Conservation (phyloP, 2,329 filamentous ascomycete genomes). For the Sclerotinia spermophila region DNA sequence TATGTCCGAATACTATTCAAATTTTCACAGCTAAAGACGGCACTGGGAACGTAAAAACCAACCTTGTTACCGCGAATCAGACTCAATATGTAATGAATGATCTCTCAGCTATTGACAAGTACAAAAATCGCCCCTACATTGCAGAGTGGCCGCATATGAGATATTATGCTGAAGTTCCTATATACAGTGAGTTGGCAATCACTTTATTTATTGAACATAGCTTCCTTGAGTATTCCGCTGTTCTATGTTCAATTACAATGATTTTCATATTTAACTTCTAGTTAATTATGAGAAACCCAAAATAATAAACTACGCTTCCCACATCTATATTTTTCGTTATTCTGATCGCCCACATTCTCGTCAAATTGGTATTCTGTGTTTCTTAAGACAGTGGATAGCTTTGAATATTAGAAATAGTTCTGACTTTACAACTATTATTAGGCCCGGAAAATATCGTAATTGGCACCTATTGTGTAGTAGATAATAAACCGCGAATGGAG, state of each 20-base stretch:
- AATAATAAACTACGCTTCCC: background rate
- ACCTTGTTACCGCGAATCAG: constrained; percentile 21
- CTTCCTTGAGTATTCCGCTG: background rate
- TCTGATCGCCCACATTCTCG: background rate
- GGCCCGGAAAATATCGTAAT: constrained; percentile 42
- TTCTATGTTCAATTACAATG: background rate
- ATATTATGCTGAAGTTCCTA: constrained; percentile 33
- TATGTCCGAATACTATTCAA: constrained; percentile 29
- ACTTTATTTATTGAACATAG: background rate
- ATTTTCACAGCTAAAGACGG: constrained; percentile 25
- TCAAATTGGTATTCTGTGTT: background rate
- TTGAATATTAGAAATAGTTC: background rate
- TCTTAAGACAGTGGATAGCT: fast-evolving
- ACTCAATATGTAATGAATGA: constrained; percentile 28
- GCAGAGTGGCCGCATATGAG: constrained; percentile 26
- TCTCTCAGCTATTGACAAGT: constrained; percentile 24
- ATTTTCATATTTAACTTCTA: too few species aligned
- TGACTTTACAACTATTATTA: background rate
- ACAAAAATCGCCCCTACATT: constrained; percentile 25
- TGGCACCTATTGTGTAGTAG: constrained; percentile 57
- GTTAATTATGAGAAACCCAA: background rate
- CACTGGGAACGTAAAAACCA: constrained; percentile 18
- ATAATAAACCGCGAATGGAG: constrained; percentile 48
- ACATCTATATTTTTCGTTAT: background rate
- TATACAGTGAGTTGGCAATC: constrained; percentile 20